Evolutionary conservation across 345 rosid genomes (phyloP).

Genomic region (Leavenworthia alabamica): DNA sequence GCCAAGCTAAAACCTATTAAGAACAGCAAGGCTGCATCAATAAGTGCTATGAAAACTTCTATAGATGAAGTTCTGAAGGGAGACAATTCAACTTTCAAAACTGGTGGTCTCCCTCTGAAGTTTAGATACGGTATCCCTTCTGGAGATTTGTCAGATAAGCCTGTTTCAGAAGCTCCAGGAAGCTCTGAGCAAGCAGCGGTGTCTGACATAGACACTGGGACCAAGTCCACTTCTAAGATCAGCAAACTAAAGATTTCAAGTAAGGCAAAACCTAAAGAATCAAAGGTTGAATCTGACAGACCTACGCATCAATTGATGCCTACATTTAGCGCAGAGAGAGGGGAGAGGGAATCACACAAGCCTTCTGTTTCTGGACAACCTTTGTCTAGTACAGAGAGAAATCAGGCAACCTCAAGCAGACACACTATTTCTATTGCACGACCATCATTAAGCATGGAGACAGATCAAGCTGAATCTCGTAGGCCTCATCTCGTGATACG

Average conservation of each 20-base stretch:
- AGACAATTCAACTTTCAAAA: constrained; percentile 46
- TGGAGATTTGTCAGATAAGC: constrained; percentile 46
- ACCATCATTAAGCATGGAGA: constrained; percentile 42
- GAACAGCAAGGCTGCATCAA: constrained; percentile 13
- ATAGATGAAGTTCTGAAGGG: constrained; percentile 46
- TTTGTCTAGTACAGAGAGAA: constrained; percentile 41
- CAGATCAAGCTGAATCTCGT: constrained; percentile 51
- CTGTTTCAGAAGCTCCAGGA: constrained; percentile 35
- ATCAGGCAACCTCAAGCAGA: constrained; percentile 46
- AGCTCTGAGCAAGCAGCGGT: constrained; percentile 41
- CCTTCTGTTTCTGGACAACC: constrained; percentile 55
- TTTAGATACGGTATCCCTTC: constrained; percentile 54
- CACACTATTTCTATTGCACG: constrained; percentile 52
- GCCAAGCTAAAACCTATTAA: too few relatives aligned
- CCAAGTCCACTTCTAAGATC: constrained; percentile 41
- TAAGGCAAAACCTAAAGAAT: constrained; percentile 47
- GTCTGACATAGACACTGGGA: constrained; percentile 46
- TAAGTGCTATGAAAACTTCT: constrained; percentile 40
- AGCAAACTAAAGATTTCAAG: constrained; percentile 60
- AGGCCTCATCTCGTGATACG: constrained; percentile 70
- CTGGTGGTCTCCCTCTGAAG: constrained; percentile 60
- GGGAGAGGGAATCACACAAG: constrained; percentile 48
- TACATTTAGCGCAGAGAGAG: constrained; percentile 49
- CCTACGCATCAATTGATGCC: constrained; percentile 44
- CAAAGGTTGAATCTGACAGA: constrained; percentile 44